A percentile compares a stretch with the other conserved stretches of the same genome.
Conservation (phyloP, 331 rosid genomes). For the Dryas integrifolia region DNA sequence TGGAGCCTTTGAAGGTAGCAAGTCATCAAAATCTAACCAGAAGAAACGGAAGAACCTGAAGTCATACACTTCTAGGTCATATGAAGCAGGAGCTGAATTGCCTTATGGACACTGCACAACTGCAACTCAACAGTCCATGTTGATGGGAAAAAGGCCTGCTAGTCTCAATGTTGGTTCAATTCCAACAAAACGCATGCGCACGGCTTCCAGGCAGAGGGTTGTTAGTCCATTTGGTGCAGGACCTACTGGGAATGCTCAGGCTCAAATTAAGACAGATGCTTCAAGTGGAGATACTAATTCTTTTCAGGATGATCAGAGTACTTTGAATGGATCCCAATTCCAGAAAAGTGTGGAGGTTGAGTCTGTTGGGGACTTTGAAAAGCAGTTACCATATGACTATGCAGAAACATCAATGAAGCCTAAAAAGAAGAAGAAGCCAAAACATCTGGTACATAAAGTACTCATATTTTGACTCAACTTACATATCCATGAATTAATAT, state of each 20-base stretch:
- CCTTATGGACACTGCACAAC: slow-evolving; percentile 54
- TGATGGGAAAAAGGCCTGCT: slow-evolving; percentile 69
- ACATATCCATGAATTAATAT: slow-evolving; percentile 12
- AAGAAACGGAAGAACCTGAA: slow-evolving; percentile 59
- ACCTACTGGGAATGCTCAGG: slow-evolving; percentile 52
- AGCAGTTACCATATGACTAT: slow-evolving; percentile 69
- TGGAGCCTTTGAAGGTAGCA: slow-evolving; percentile 62
- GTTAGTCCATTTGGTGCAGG: slow-evolving; percentile 63
- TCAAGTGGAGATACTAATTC: slow-evolving; percentile 98
- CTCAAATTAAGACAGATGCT: slow-evolving; percentile 85
- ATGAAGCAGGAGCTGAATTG: slow-evolving; percentile 66
- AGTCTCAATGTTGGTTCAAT: slow-evolving; percentile 72
- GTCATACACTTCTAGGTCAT: slow-evolving; percentile 47
- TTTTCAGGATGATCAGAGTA: slow-evolving; percentile 94
- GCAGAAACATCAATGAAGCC: slow-evolving; percentile 87
- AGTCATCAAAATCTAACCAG: slow-evolving; percentile 47
- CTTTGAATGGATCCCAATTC: slow-evolving; percentile 70
- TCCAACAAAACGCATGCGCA: slow-evolving; percentile 84
- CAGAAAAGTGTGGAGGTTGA: slow-evolving; percentile 93
- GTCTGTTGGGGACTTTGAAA: slow-evolving; percentile 78
- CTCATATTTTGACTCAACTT: slow-evolving; percentile 24
- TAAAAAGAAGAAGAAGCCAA: slow-evolving; percentile 89
- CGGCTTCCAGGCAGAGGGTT: slow-evolving; percentile 89
- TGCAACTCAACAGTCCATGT: slow-evolving; percentile 55
- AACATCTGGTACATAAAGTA: slow-evolving; percentile 59